Evolutionary conservation across 768 basidiomycete species (phyloP).

Genomic region (Naganishia friedmannii): DNA sequence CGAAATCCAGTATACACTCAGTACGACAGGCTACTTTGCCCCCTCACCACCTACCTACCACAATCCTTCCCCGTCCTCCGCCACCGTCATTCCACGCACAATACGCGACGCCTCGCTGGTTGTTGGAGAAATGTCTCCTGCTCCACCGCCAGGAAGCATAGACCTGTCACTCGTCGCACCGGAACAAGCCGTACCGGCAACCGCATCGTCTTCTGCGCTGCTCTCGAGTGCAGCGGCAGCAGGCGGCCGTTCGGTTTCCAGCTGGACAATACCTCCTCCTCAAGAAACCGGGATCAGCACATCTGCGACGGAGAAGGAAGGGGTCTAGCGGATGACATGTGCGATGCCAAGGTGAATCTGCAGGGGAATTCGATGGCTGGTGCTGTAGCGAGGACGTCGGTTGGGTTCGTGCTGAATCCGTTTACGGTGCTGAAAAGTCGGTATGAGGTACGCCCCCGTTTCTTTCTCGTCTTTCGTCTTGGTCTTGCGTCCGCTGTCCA

Average conservation of each 20-base stretch:
- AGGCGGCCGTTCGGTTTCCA: no score
- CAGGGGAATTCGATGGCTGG: conserved; percentile 84
- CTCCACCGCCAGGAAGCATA: neutral
- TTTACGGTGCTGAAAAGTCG: conserved; percentile 88
- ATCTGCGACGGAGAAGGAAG: neutral
- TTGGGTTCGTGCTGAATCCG: conserved; percentile 83
- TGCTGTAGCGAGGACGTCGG: conserved; percentile 71
- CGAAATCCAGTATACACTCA: conserved; percentile 73
- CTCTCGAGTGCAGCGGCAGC: no score
- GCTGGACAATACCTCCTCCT: neutral
- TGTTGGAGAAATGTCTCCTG: neutral
- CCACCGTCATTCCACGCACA: neutral
- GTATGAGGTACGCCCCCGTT: conserved; percentile 64
- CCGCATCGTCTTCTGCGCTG: no score
- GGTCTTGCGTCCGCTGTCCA: no score
- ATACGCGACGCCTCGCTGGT: neutral
- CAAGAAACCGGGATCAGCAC: neutral
- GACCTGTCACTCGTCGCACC: no score
- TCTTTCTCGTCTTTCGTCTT: no score
- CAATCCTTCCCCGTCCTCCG: neutral
- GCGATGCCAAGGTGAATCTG: conserved; percentile 58
- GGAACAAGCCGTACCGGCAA: no score
- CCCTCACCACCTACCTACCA: conserved; percentile 25
- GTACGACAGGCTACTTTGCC: conserved; percentile 69
- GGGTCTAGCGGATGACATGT: conserved; percentile 17